Evolutionary conservation across 225 moss, liverwort and hornwort genomes (phyloP), one percentile per base, ranked within the genome.

Genomic region (Polytrichum commune): DNA sequence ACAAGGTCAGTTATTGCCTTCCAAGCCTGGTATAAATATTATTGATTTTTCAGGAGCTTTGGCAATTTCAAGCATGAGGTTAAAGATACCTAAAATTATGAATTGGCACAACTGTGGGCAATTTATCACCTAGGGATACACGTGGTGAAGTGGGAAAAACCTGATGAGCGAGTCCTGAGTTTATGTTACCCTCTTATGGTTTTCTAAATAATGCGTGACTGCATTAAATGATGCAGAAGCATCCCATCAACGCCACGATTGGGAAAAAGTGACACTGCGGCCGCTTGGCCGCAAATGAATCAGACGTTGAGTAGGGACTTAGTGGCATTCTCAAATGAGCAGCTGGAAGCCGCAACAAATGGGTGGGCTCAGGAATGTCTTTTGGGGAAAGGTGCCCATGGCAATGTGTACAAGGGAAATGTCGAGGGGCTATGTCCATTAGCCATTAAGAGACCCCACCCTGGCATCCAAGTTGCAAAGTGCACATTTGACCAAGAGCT

Each of bases 391-490:
- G 91, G 93, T 10, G 89, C 86, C 0, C 90, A 91, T 28, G 93
- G 95, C 7, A 84, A 86, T 1, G 95, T 95, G 7, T 93, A 87
- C 78, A 85, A 73, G 64, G 95, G 93, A 5, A 73, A 78, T 0
- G 80, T 95, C 2, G 85, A 83, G 30, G 90, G 84, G 26, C 75
- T 77, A 5, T 46, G 46, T 46, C 72, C 80, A 6, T 77, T 93
- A 25, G 95, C 95, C 1, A 93, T 95, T 7, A 95, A 95, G 67
- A 86, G 81, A 76, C 91, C 93, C 20, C 86, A 91, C 72, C 82
- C 84, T 6, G 90, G 78, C 61, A 85, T 93, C 10, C 88, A 88
- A 29, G 85, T 89, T 1, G 29, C 77, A 5, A 91, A 65, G 75
- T 86, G 78, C 75, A 91, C 83, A 71, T 95, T 76, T 67, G 93